These are phyloP conservation scores for Hanseniaspora pseudoguilliermondii DNA, from an alignment of 805 yeast species.

Conservation along the genomic window DNA sequence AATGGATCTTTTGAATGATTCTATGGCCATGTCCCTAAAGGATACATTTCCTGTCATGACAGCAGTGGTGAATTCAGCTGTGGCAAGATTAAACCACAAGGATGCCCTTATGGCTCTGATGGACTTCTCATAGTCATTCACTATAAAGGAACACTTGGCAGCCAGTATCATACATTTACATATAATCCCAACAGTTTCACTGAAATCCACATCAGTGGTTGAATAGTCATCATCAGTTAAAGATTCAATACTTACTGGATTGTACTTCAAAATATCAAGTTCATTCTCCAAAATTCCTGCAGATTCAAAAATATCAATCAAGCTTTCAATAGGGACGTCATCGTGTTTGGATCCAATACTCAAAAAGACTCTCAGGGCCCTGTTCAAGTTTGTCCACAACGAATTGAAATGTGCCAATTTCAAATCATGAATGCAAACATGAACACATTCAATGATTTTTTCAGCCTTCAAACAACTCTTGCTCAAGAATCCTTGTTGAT, in stretches of 20 bases:
- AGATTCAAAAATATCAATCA: constrained; percentile 24
- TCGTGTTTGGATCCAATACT: constrained; percentile 41
- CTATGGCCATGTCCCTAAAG: constrained; percentile 42
- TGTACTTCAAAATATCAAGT: constrained; percentile 17
- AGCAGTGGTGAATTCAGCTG: constrained; percentile 43
- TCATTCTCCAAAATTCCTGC: constrained; percentile 19
- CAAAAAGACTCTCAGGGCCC: constrained; percentile 42
- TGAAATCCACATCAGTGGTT: constrained; percentile 18
- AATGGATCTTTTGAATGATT: constrained; percentile 51
- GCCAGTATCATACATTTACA: constrained; percentile 34
- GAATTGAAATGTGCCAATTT: constrained; percentile 30
- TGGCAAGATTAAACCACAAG: constrained; percentile 57
- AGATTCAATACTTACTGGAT: not conserved
- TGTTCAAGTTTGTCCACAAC: constrained; percentile 57
- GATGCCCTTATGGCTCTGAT: constrained; percentile 44
- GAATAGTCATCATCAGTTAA: constrained; percentile 18
- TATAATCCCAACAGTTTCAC: constrained; percentile 28
- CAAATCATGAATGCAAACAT: constrained; percentile 16
- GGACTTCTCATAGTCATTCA: constrained; percentile 13
- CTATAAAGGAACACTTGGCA: constrained; percentile 34
- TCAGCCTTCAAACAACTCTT: constrained; percentile 43
- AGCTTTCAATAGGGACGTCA: constrained; percentile 36
- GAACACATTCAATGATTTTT: constrained; percentile 32
- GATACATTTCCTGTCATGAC: constrained; percentile 21
- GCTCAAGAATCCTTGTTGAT: constrained; percentile 51